Evolutionary conservation across 495 filamentous ascomycete genomes (phyloP), one percentile per base, ranked within the genome.

Genomic region (Peziza echinospora): DNA sequence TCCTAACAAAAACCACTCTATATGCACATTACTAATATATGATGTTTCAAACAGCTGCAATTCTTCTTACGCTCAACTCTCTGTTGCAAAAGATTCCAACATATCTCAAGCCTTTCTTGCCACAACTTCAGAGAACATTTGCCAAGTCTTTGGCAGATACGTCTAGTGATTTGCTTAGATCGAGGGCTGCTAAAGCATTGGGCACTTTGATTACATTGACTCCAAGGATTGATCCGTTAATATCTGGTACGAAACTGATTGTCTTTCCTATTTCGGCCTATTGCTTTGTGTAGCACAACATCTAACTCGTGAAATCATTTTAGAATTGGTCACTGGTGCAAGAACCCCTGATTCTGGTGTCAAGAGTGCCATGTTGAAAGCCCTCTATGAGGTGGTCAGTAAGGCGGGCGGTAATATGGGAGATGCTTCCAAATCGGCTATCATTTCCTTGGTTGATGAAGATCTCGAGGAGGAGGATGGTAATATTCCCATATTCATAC

Each of bases 171-270:
- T 65, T 84, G 16, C 65, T 96, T 50, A 75, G 89, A 46, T 80
- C 77, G 45, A 70, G 89, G 26, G 89, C 91, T 45, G 91, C 89
- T n/a, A 92, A 86, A 62, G 89, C 91, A 49, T 66, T 97, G 49
- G 91, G 91, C 42, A 96, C 89, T 26, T 65, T 97, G 44, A 96
- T 97, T 63, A 93, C 86, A 45, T 71, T 96, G 55, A 97, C 91
- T 2, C 89, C 89, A 10, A 76, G 91, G 45, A 85, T 97, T 26
- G 89, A 97, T 62, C 89, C 89, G 37, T 68, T 97, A 25, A 80
- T 83, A 64, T 70, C 69, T 44, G 66, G 64, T 68, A 62, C 24
- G 54, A 46, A 24, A 1, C 13, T 10, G 4, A 40, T 22, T 39
- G 44, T 21, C 46, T 57, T 37, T 24, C n/a, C n/a, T n/a, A n/a